These are phyloP conservation scores for Crithidia thermophila DNA, from an alignment of 208 protist genomes.

Conservation along the genomic window DNA sequence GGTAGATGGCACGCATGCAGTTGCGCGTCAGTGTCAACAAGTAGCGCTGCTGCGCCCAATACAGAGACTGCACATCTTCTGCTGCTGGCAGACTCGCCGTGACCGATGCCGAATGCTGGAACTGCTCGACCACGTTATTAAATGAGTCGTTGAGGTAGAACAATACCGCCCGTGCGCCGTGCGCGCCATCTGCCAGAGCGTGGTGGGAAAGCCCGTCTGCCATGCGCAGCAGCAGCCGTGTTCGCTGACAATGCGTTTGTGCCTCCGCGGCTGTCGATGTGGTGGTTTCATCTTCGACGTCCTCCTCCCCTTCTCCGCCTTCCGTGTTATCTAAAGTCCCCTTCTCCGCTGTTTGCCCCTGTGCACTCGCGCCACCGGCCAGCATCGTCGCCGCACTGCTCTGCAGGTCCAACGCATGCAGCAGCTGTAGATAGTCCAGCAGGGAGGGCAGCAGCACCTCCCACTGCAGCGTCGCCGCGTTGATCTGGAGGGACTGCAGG, in stretches of 20 bases:
- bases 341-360: background rate
- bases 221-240: conserved; percentile 19
- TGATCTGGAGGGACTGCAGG: conserved; percentile 25
- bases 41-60: conserved; percentile 29
- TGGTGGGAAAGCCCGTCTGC: conserved; percentile 6
- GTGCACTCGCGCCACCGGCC: background rate
- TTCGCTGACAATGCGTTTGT: no score
- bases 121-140: conserved; percentile 1
- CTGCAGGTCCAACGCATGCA: conserved; percentile 20
- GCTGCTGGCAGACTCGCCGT: no score
- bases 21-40: conserved; percentile 16
- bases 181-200: conserved; percentile 4
- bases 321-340: background rate
- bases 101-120: background rate
- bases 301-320: background rate
- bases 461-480: conserved; percentile 31
- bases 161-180: conserved; percentile 28
- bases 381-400: background rate
- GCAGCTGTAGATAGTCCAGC: conserved; percentile 16
- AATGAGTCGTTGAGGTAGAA: conserved; percentile 26
- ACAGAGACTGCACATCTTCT: conserved; percentile 2
- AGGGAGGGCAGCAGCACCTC: conserved; percentile 32
- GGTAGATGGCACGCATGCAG: conserved; percentile 26
- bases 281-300: background rate
- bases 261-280: no score